Evolutionary conservation across 805 yeast species (phyloP), one percentile per base, ranked within the genome.

Genomic region (Teunomyces kruisii): DNA sequence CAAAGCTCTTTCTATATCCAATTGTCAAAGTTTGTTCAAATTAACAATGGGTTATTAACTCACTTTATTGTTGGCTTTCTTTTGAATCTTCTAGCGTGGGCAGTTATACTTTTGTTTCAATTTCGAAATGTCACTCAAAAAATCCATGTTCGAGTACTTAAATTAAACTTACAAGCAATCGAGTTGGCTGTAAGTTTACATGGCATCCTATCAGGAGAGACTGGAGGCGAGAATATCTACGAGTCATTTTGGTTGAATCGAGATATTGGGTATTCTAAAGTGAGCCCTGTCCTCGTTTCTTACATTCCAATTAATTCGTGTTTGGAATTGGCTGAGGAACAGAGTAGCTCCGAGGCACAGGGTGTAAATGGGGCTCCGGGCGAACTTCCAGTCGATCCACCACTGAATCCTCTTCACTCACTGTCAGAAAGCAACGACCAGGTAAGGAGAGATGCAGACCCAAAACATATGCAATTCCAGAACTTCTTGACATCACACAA

Each of bases 51-150:
- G 6, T 12, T 35, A 22, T 8, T n/a, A 9, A 19, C 7, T 12
- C 27, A 19, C 6, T 35, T 35, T 22, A 9, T 17, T 22, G 12
- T 22, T n/a, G 38, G 38, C 9, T n/a, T 35, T 22, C 14, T 35
- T 12, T 35, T 35, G 38, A 35, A 35, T 22, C 26, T 35, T n/a
- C 38, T 35, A 17, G 38, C 28, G 14, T 35, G 38, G 38, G 5
- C 14, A 7, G 22, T 35, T 17, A 35, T 35, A 24, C 38, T 35
- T 12, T 35, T 35, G 38, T 35, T 35, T 35, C 38, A 35, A 12
- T 35, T 35, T 17, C 38, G 38, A 35, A 35, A 19, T 19, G 16
- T 35, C 6, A 12, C 38, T 3, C 38, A 35, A 35, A 22, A 17
- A n/a, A n/a, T 35, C n/a, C 27, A 35, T 22, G 28, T 35, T 12